phyloP scores from a whole-genome alignment of 768 basidiomycete species.

The Rhizopogon vinicolor region DNA sequence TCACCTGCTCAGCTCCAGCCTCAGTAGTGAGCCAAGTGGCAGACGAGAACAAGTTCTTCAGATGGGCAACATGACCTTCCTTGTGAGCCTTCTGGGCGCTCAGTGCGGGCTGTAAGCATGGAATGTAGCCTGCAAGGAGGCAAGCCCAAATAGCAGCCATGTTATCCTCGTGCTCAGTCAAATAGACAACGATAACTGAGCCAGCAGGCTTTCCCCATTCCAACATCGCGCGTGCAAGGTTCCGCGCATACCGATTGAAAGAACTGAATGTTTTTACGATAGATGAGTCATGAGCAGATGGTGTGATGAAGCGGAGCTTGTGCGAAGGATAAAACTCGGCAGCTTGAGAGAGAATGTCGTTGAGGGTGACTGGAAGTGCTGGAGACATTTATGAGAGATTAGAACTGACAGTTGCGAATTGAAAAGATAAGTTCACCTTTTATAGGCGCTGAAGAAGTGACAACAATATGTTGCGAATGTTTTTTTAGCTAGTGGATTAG shows the following conservation, averaged over 20 bases:
- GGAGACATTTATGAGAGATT: not conserved
- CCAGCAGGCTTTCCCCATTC: slow-evolving; percentile 3
- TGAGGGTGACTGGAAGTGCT: not conserved
- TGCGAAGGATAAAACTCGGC: not conserved
- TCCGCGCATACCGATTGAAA: slow-evolving; percentile 4
- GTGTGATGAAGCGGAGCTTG: slow-evolving; percentile 4
- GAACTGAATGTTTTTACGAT: slow-evolving; percentile 1
- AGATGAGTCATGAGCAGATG: slow-evolving; percentile 4
- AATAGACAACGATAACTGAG: slow-evolving; percentile 3
- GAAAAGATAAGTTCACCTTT: too few relatives aligned
- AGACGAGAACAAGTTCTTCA: slow-evolving; percentile 3
- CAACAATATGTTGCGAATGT: too few relatives aligned
- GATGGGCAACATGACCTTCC: slow-evolving; percentile 4
- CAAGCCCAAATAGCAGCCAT: slow-evolving; percentile 6
- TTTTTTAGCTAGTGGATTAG: too few relatives aligned
- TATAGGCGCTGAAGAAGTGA: too few relatives aligned
- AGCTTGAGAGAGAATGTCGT: slow-evolving; percentile 4
- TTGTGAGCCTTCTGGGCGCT: slow-evolving; percentile 6
- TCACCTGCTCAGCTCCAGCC: slow-evolving; percentile 1
- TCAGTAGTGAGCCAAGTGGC: slow-evolving; percentile 5
- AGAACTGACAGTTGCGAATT: too few relatives aligned
- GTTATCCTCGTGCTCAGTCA: slow-evolving; percentile 7
- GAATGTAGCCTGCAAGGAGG: slow-evolving; percentile 3
- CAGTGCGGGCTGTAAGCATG: slow-evolving; percentile 4
- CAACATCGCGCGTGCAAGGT: slow-evolving; percentile 3